Percentiles rank a stretch among this genome's conserved stretches.
These are phyloP conservation scores for Cinnamomum chago DNA, from an alignment of 164 flowering plant genomes.

Conservation along the genomic window DNA sequence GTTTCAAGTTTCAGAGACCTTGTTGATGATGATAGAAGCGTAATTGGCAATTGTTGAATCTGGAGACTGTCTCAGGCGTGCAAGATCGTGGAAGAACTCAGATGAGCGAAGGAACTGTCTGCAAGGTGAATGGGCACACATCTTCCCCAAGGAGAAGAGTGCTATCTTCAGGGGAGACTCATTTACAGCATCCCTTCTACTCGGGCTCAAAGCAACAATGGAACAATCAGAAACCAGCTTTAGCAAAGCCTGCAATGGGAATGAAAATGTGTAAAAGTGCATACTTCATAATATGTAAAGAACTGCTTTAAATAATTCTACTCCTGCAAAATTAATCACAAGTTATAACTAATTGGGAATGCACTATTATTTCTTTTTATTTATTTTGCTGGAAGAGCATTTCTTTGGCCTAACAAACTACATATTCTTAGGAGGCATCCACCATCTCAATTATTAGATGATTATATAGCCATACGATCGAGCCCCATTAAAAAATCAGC, in stretches of 20 bases:
- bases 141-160: conserved; percentile 85
- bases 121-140: conserved; percentile 72
- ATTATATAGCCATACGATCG: no score
- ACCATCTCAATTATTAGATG: no score
- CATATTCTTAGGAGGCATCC: no score
- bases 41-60: conserved; percentile 74
- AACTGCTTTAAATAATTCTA: background rate
- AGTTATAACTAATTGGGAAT: no score
- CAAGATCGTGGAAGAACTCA: conserved; percentile 58
- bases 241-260: conserved; percentile 65
- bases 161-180: conserved; percentile 94
- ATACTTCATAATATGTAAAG: background rate
- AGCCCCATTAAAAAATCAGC: no score
- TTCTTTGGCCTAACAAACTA: no score
- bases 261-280: background rate
- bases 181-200: conserved; percentile 59
- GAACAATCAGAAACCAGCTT: conserved; percentile 81
- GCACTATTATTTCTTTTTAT: no score
- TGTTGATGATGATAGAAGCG: conserved; percentile 54
- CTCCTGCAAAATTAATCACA: background rate
- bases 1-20: conserved; percentile 42
- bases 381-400: no score
- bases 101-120: conserved; percentile 67
- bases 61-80: conserved; percentile 70
- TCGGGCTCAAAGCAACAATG: conserved; percentile 62